Base-by-base conservation (phyloP, 176 grass and related monocot genomes). In the Chloris gayana region DNA sequence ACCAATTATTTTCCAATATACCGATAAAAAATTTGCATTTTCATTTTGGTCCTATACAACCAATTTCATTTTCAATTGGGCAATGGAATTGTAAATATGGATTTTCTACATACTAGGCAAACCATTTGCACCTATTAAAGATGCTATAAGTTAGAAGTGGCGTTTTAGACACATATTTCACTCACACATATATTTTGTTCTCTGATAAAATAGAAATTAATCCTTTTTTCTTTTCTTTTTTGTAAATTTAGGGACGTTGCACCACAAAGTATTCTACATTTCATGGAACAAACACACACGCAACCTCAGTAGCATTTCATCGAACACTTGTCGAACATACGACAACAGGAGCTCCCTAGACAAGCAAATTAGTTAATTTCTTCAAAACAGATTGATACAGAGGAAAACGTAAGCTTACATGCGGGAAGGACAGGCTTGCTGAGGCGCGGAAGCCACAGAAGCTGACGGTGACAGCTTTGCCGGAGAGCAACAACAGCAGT, bases 311-410 rank as follows among this genome's bases (percentile, higher is more conserved):
- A n/a, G 64, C 70, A 86, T 81, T 86, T 81, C 31, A 69, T 80
- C 77, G 39, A 81, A 69, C 70, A 81, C 5, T 31, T 81, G 62
- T 35, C 12, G 59, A 69, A 37, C 41, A 31, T 69, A 56, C 9
- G 0, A 39, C 26, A 58, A 31, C 15, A 72, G 8, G 46, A 53
- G 4, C 13, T 41, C 7, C 14, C 33, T 19, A 32, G 5, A 64
- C 25, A 61, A 37, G 22, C 25, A 61, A 18, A 2, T 1, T 9
- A 44, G 41, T 44, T 6, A 39, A 39, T 39, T 44, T 44, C 9
- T 44, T 44, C 32, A 67, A 38, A 73, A 59, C 21, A 64, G 38
- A 46, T 22, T 59, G 22, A 60, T 33, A n/a, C 14, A 3, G 15
- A 47, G 30, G 38, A 34, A 24, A 59, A 8, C 4, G 17, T 15